phyloP scores from a whole-genome alignment of 768 basidiomycete species.

The Pulveroboletus ravenelii region DNA sequence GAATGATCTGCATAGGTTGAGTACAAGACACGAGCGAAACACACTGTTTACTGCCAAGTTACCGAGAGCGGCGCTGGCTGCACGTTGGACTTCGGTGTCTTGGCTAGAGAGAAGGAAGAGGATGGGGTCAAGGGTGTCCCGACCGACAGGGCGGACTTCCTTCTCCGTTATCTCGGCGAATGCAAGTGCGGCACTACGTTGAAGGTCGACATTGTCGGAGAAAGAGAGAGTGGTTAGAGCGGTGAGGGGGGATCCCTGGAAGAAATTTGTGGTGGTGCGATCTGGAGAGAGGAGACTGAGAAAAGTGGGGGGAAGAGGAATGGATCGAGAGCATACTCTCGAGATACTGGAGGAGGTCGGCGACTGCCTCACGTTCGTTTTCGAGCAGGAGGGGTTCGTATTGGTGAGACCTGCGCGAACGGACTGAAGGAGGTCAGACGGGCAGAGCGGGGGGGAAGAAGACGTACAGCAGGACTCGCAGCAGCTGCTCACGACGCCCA shows the following conservation, averaged over 20 bases:
- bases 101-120: conserved; percentile 95
- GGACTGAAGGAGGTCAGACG: conserved; percentile 45
- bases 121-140: conserved; percentile 97
- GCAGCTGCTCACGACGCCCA: conserved; percentile 78
- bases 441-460: background rate
- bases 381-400: conserved; percentile 85
- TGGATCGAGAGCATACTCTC: conserved; percentile 66
- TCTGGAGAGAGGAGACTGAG: conserved; percentile 37
- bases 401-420: conserved; percentile 76
- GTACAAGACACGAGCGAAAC: conserved; percentile 32
- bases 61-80: conserved; percentile 94
- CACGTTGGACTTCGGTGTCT: conserved; percentile 98
- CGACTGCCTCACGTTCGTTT: conserved; percentile 96
- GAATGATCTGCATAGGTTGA: conserved; percentile 7
- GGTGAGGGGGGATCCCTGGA: conserved; percentile 84
- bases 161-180: conserved; percentile 99
- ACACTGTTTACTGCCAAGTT: conserved; percentile 97
- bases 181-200: conserved; percentile 94
- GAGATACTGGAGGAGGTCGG: conserved; percentile 93
- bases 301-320: background rate
- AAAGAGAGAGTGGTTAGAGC: conserved; percentile 96
- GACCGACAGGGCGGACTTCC: conserved; percentile 92
- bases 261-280: conserved; percentile 98
- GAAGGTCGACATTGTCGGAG: conserved; percentile 98
- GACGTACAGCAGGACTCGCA: conserved; percentile 79